phyloP scores from a whole-genome alignment of 768 basidiomycete genomes.

The Filobasidium floriforme region DNA sequence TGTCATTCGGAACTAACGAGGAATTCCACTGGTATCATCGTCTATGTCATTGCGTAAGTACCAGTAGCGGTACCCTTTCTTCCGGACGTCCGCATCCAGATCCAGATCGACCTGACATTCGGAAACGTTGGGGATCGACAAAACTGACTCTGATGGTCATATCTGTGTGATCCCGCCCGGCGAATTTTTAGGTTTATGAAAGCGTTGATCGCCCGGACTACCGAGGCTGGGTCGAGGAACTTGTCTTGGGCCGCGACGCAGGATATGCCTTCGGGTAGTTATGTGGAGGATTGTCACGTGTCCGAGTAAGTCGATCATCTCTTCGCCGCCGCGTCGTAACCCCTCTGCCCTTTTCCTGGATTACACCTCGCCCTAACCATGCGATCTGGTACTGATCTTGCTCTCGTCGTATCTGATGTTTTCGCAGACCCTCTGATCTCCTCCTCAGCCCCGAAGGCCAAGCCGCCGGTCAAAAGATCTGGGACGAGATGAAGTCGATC shows the following conservation, averaged over 20 bases:
- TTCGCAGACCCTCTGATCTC: slow-evolving; percentile 9
- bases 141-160: too few species aligned
- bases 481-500: slow-evolving; percentile 17
- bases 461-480: slow-evolving; percentile 5
- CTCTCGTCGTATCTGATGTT: neutral
- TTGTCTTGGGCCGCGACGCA: slow-evolving; percentile 17
- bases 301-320: slow-evolving; percentile 22
- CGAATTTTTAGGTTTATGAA: slow-evolving; percentile 18
- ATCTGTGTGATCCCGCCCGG: too few species aligned
- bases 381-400: neutral
- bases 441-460: slow-evolving; percentile 5
- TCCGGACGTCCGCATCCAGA: too few species aligned
- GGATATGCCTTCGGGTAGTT: slow-evolving; percentile 14
- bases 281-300: slow-evolving; percentile 8
- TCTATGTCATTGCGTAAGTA: neutral
- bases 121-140: too few species aligned
- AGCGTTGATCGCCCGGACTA: slow-evolving; percentile 12
- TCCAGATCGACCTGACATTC: too few species aligned
- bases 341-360: neutral
- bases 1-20: slow-evolving; percentile 11
- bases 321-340: too few species aligned
- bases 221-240: slow-evolving; percentile 15
- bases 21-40: neutral
- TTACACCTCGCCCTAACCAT: too few species aligned
- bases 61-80: too few species aligned